Conservation (phyloP, 306 rosid species). For the Erythrophleum fordii region DNA sequence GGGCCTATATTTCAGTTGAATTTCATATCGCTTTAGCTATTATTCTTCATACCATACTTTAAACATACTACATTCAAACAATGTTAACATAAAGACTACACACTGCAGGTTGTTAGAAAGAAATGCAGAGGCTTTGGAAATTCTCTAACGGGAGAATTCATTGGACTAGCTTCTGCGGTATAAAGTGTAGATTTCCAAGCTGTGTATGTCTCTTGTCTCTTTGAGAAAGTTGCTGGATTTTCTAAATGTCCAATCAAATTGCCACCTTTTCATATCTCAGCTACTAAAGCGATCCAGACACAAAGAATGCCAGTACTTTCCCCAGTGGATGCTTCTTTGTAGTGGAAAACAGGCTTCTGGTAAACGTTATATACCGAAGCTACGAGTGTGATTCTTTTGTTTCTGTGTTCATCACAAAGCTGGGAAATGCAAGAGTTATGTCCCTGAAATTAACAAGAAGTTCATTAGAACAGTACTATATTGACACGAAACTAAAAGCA, state of each 20-base stretch:
- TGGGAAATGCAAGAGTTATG: slow-evolving; percentile 46
- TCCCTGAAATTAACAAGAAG: slow-evolving; percentile 38
- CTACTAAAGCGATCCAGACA: neutral
- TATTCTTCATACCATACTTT: neutral
- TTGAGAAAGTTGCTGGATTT: slow-evolving; percentile 16
- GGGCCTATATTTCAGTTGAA: neutral
- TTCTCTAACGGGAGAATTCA: neutral
- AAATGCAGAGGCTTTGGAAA: neutral
- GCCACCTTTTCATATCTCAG: neutral
- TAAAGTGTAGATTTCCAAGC: neutral
- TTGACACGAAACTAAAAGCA: neutral
- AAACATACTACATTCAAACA: neutral
- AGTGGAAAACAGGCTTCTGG: neutral
- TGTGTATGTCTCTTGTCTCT: neutral
- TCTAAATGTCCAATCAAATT: neutral
- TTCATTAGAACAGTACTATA: neutral
- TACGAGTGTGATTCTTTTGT: slow-evolving; percentile 24
- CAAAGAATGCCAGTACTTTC: neutral
- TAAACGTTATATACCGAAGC: neutral
- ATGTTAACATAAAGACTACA: slow-evolving; percentile 7
- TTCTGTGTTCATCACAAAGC: slow-evolving; percentile 40
- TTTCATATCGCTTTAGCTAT: too few relatives aligned
- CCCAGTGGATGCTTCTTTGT: too few relatives aligned
- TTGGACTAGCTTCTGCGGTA: slow-evolving; percentile 2
- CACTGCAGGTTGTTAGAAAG: neutral